Conservation (phyloP, 306 rosid species). For the Alnus glutinosa region DNA sequence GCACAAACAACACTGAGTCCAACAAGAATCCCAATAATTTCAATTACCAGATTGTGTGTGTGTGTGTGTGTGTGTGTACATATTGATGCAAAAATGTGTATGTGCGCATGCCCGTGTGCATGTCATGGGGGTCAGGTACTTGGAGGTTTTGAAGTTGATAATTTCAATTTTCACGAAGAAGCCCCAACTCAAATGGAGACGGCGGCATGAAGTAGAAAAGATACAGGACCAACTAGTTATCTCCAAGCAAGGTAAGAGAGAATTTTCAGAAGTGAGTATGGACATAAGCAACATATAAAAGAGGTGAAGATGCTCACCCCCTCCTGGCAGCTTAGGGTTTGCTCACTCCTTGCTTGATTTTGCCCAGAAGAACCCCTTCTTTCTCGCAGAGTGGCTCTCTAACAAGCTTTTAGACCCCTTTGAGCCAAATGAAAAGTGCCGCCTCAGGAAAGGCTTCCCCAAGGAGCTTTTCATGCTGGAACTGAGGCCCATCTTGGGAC, state of each 20-base stretch:
- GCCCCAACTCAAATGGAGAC: not conserved
- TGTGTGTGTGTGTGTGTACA: not conserved
- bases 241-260: slow-evolving; percentile 19
- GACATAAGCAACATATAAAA: slow-evolving; percentile 22
- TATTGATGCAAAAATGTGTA: not conserved
- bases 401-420: slow-evolving; percentile 56
- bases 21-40: slow-evolving; percentile 16
- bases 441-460: slow-evolving; percentile 72
- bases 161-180: not conserved
- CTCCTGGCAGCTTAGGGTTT: slow-evolving; percentile 39
- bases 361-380: slow-evolving; percentile 95
- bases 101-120: no score
- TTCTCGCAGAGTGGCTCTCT: slow-evolving; percentile 55
- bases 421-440: slow-evolving; percentile 86
- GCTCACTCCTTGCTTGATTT: slow-evolving; percentile 68
- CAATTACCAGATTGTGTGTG: slow-evolving; percentile 11
- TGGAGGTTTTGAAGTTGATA: slow-evolving; percentile 10
- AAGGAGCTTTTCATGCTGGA: slow-evolving; percentile 63
- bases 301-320: slow-evolving; percentile 49
- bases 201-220: not conserved
- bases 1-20: slow-evolving; percentile 18
- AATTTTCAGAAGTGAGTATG: slow-evolving; percentile 17
- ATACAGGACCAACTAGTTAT: slow-evolving; percentile 1
- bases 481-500: slow-evolving; percentile 55
- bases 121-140: not conserved